A percentile compares a stretch with the other conserved stretches of the same genome.
Conservation (phyloP, 371 early-diverging fungal species). For the Apophysomyces trapeziformis region DNA sequence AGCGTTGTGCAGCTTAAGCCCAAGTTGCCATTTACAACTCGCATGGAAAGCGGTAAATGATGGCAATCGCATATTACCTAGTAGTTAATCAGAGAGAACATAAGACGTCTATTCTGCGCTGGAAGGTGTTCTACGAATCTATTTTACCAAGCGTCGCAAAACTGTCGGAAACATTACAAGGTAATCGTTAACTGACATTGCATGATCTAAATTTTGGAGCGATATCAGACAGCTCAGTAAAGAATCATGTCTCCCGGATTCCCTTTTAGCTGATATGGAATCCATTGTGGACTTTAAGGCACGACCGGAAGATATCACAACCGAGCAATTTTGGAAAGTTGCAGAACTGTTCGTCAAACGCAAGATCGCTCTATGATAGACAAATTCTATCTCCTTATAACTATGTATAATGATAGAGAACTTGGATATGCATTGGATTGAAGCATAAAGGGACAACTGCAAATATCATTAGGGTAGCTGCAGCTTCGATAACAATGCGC, state of each 20-base stretch:
- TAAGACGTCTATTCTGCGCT: conserved; percentile 36
- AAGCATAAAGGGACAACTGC: too few relatives aligned
- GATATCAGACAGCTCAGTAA: conserved; percentile 29
- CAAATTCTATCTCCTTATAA: not conserved
- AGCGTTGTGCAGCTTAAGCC: conserved; percentile 71
- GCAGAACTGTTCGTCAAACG: conserved; percentile 48
- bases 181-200: conserved; percentile 23
- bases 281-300: conserved; percentile 49
- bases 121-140: conserved; percentile 69
- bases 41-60: conserved; percentile 33
- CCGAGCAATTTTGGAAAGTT: conserved; percentile 53
- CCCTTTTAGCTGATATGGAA: conserved; percentile 51
- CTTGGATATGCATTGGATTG: too few relatives aligned
- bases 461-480: too few relatives aligned
- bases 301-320: conserved; percentile 67
- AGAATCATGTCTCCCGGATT: conserved; percentile 33
- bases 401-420: too few relatives aligned
- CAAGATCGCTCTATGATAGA: conserved; percentile 13
- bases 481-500: too few relatives aligned
- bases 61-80: not conserved
- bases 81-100: too few relatives aligned
- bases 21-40: conserved; percentile 26
- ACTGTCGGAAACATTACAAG: conserved; percentile 70
- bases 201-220: not conserved
- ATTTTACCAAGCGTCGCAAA: conserved; percentile 77